Conservation (phyloP, 2,329 filamentous ascomycete species). For the Xylariaceae sp. region DNA sequence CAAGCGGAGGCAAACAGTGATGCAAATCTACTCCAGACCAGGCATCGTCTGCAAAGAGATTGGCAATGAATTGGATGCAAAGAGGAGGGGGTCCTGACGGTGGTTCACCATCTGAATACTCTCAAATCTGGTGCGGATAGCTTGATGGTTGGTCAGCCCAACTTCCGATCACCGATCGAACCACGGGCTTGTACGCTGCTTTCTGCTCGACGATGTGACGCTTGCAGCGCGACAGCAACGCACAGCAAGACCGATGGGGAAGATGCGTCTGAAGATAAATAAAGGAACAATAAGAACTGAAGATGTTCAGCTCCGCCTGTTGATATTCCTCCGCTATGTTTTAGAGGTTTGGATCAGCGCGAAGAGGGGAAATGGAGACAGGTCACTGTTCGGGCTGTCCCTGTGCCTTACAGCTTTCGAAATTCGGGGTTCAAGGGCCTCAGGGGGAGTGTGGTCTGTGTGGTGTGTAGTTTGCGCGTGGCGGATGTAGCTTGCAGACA, state of each 20-base stretch:
- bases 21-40: not conserved
- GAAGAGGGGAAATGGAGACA: slow-evolving; percentile 15
- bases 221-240: slow-evolving; percentile 7
- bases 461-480: slow-evolving; percentile 17
- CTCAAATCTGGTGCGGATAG: not conserved
- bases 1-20: not conserved
- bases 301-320: slow-evolving; percentile 17
- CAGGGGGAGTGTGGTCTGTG: slow-evolving; percentile 21
- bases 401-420: slow-evolving; percentile 9
- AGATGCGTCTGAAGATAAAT: not conserved
- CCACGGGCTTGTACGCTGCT: too few species aligned
- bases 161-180: not conserved
- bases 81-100: not conserved
- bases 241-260: slow-evolving; percentile 5
- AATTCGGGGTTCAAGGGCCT: slow-evolving; percentile 16
- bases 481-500: slow-evolving; percentile 17
- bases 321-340: not conserved
- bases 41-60: not conserved
- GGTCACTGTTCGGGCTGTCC: slow-evolving; percentile 10
- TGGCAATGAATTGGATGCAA: not conserved
- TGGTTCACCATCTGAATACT: not conserved
- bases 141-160: not conserved
- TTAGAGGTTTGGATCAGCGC: slow-evolving; percentile 7
- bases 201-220: too few species aligned
- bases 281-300: slow-evolving; percentile 1